Conservation (phyloP, 805 yeast genomes). For the Dipodascopsis uninucleata region DNA sequence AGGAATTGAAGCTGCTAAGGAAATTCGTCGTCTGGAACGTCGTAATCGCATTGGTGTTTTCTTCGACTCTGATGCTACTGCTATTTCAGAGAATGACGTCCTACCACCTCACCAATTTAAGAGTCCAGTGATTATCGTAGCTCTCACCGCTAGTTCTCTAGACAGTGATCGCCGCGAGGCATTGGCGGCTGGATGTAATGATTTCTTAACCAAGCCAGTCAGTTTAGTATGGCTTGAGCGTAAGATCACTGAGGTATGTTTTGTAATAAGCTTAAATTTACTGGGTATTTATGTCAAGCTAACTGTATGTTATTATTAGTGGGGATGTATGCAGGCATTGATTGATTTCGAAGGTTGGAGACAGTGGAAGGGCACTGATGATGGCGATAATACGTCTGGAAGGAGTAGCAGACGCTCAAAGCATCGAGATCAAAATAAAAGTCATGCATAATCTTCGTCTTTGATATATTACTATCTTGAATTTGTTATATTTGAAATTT, state of each 20-base stretch:
- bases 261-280: not conserved
- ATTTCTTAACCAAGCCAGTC: constrained; percentile 92
- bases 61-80: constrained; percentile 40
- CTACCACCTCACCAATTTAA: constrained; percentile 63
- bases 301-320: constrained; percentile 46
- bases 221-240: constrained; percentile 89
- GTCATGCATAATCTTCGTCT: no score
- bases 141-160: constrained; percentile 88
- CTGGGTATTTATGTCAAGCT: not conserved
- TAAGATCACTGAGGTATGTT: constrained; percentile 56
- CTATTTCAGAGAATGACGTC: constrained; percentile 45
- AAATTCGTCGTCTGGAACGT: constrained; percentile 79
- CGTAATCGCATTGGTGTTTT: constrained; percentile 71
- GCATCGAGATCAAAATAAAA: no score
- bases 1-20: constrained; percentile 92
- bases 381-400: not conserved
- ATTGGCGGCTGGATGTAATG: constrained; percentile 95
- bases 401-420: no score
- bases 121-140: constrained; percentile 97
- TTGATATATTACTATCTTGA: no score
- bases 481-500: no score
- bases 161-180: constrained; percentile 86
- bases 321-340: constrained; percentile 99
- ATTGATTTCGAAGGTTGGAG: constrained; percentile 93
- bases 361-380: constrained; percentile 37